Evolutionary conservation across 2,329 filamentous ascomycete genomes (phyloP), one percentile per base, ranked within the genome.

Genomic region (Polytolypa hystricis): DNA sequence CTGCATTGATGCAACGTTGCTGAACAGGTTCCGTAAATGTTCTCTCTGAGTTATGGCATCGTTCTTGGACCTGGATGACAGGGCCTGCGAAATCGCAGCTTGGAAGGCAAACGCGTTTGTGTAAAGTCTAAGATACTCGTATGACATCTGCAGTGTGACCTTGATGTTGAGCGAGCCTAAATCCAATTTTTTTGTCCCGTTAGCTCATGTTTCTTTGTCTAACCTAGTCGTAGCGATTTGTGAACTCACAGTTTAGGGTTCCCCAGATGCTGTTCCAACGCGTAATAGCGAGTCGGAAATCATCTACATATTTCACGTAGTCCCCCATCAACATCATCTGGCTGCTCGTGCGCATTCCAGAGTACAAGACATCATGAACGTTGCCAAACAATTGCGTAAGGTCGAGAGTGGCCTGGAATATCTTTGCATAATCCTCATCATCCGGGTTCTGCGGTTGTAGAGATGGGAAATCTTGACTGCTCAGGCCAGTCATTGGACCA

Each of bases 51-150:
- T 49, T 33, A 53, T 45, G 26, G 52, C 47, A 43, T 62, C 50
- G 14, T 51, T 49, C 45, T 57, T 56, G 31, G 54, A 51, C 47
- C 61, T 61, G 39, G 50, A 54, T 32, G 54, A 66, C 44, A 59
- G 57, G 38, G 56, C 70, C 49, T 67, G 71, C 47, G 58, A 74
- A 33, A 72, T 74, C 1, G 77, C 81, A 2, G 80, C 79, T 51
- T 84, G 80, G 46, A 84, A 84, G 1, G 79, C 80, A 50, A 84
- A 84, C 0, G 80, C 79, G 40, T 82, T 83, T 33, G 79, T 81
- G 53, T 84, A 84, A 1, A 84, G 66, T 5, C 79, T 70, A 2
- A 84, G 60, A 49, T 83, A 84, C 46, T 84, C 78, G 49, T 82
- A 83, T 0, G 78, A 81, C 49, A 84, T 67, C 16, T 81, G 65